These are phyloP conservation scores for Malus hybrid DNA, from an alignment of 331 rosid genomes.

Conservation along the genomic window DNA sequence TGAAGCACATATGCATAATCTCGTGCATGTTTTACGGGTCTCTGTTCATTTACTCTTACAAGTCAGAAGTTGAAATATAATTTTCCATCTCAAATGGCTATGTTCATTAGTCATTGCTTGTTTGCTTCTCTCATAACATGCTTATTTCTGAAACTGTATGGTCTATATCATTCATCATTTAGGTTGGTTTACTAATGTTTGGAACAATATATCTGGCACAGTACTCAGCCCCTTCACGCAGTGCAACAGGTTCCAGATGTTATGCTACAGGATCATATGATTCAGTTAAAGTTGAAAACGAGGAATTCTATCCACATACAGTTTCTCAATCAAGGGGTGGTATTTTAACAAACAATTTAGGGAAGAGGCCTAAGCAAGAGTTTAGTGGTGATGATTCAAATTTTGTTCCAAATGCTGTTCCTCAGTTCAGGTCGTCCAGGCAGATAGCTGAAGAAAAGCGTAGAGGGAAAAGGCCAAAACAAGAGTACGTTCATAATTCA, in stretches of 20 bases:
- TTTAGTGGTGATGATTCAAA: not conserved
- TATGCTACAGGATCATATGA: slow-evolving; percentile 14
- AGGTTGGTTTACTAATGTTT: not conserved
- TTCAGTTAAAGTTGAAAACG: slow-evolving; percentile 43
- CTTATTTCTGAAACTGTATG: not conserved
- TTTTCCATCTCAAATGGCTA: not conserved
- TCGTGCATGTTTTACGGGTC: not conserved
- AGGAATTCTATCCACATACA: slow-evolving; percentile 20
- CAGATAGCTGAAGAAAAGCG: slow-evolving; percentile 2
- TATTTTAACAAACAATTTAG: slow-evolving; percentile 17
- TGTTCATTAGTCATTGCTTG: not conserved
- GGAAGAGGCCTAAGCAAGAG: slow-evolving; percentile 26
- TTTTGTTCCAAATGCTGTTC: not conserved
- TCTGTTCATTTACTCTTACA: not conserved
- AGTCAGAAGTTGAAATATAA: not conserved
- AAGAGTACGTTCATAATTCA: slow-evolving; percentile 33
- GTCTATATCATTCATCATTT: not conserved
- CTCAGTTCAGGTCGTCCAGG: slow-evolving; percentile 8
- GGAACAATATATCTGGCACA: slow-evolving; percentile 21
- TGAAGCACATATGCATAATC: not conserved
- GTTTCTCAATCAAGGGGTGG: slow-evolving; percentile 30
- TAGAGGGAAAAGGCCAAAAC: slow-evolving; percentile 33
- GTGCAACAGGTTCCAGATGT: slow-evolving; percentile 3
- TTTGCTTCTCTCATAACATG: not conserved
- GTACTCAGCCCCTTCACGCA: slow-evolving; percentile 18